A percentile compares a stretch with the other conserved stretches of the same genome.
Conservation (phyloP, 1,284 basidiomycete species). For the Cryptococcus neoformans region DNA sequence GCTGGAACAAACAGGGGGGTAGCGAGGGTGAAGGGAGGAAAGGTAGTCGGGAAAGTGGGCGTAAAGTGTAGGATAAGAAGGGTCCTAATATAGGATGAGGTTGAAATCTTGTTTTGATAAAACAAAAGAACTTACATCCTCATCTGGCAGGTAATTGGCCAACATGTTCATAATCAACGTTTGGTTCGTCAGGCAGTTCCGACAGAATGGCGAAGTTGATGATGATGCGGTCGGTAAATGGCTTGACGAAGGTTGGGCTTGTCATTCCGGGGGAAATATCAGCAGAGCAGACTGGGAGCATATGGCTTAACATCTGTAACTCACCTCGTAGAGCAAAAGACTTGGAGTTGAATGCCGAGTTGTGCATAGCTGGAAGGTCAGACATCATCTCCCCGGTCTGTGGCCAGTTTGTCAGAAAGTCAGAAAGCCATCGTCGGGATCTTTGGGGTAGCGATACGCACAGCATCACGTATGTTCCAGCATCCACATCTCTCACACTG, state of each 20-base stretch:
- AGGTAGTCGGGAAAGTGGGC: constrained; percentile 66
- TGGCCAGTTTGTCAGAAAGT: not conserved
- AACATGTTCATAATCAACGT: constrained; percentile 77
- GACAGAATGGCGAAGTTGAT: constrained; percentile 63
- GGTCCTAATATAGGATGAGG: constrained; percentile 55
- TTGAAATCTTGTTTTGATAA: not conserved
- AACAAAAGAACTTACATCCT: constrained; percentile 54
- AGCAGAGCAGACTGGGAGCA: not conserved
- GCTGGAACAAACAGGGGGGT: constrained; percentile 74
- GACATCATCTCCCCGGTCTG: constrained; percentile 67
- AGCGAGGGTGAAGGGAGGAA: constrained; percentile 69
- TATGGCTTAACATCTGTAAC: constrained; percentile 31
- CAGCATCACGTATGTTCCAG: constrained; percentile 42
- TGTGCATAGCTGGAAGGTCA: constrained; percentile 82
- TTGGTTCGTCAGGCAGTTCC: constrained; percentile 84
- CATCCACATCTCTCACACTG: constrained; percentile 41
- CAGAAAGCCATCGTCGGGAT: not conserved
- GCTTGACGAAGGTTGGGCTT: constrained; percentile 28
- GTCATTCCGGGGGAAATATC: constrained; percentile 1
- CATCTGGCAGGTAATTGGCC: constrained; percentile 75
- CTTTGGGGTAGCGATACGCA: constrained; percentile 12
- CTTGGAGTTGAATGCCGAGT: constrained; percentile 63
- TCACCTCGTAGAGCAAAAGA: constrained; percentile 74
- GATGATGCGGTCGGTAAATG: constrained; percentile 22
- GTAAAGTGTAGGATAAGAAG: constrained; percentile 62